Conservation (phyloP, 345 rosid species). For the Murraya koenigii region DNA sequence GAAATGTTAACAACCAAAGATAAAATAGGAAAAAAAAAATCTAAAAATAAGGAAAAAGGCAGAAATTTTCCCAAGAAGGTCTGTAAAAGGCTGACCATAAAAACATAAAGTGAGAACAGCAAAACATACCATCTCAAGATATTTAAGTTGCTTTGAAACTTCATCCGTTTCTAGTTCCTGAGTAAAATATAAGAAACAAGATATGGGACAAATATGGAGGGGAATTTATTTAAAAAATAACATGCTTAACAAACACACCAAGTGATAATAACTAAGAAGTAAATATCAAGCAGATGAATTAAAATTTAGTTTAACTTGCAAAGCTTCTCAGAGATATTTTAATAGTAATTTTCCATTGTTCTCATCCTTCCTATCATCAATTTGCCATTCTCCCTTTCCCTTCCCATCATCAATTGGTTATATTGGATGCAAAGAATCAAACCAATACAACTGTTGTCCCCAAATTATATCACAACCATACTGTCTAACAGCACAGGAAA, state of each 20-base stretch:
- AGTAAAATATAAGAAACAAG: constrained; percentile 19
- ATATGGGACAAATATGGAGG: background rate
- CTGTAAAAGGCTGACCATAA: background rate
- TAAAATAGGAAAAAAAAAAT: background rate
- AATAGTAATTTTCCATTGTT: background rate
- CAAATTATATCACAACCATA: background rate
- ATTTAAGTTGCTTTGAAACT: constrained; percentile 75
- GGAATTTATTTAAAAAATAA: background rate
- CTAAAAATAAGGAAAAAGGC: background rate
- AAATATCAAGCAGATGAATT: background rate
- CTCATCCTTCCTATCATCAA: background rate
- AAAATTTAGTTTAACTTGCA: background rate
- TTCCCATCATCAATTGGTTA: background rate
- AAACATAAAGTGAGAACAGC: background rate
- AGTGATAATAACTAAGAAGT: too few relatives aligned
- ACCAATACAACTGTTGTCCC: background rate
- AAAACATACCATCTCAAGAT: constrained; percentile 58
- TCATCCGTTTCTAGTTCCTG: constrained; percentile 90
- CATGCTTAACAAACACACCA: background rate
- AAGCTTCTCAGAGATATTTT: background rate
- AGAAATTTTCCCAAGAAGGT: background rate
- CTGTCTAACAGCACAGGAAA: background rate
- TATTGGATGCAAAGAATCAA: background rate
- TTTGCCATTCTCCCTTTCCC: background rate
- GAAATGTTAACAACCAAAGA: constrained; percentile 14